phyloP scores from a whole-genome alignment of 2,329 filamentous ascomycete genomes.

The Epicoccum nigrum region DNA sequence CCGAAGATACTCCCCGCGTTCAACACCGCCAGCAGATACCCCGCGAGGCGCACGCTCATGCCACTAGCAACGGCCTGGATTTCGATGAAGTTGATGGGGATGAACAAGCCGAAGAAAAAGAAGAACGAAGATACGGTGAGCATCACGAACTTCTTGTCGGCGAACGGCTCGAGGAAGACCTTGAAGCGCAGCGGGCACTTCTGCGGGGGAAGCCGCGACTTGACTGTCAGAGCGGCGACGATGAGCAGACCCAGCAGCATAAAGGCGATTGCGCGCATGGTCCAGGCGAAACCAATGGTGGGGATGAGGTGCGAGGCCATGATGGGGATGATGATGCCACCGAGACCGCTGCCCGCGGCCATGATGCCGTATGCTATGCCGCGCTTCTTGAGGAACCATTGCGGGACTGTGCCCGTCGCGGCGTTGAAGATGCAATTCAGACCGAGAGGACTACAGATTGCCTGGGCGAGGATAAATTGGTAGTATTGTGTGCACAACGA shows the following conservation, averaged over 20 bases:
- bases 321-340: conserved; percentile 66
- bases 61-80: conserved; percentile 54
- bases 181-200: conserved; percentile 40
- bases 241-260: conserved; percentile 65
- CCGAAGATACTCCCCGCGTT: conserved; percentile 59
- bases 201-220: conserved; percentile 55
- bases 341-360: conserved; percentile 57
- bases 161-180: conserved; percentile 42
- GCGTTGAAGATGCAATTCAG: conserved; percentile 63
- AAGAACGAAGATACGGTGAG: conserved; percentile 59
- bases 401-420: conserved; percentile 51
- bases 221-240: conserved; percentile 60
- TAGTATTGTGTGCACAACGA: conserved; percentile 62
- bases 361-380: conserved; percentile 58
- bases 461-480: conserved; percentile 62
- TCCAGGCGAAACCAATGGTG: conserved; percentile 64
- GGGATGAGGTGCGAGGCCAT: conserved; percentile 63
- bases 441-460: conserved; percentile 57
- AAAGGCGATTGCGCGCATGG: conserved; percentile 62
- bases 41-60: conserved; percentile 56
- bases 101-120: conserved; percentile 66
- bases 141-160: conserved; percentile 53
- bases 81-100: conserved; percentile 58
- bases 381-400: conserved; percentile 58
- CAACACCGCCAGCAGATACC: conserved; percentile 61